Evolutionary conservation across 257 asterid genomes (phyloP).

Genomic region (Solanum habrochaites): DNA sequence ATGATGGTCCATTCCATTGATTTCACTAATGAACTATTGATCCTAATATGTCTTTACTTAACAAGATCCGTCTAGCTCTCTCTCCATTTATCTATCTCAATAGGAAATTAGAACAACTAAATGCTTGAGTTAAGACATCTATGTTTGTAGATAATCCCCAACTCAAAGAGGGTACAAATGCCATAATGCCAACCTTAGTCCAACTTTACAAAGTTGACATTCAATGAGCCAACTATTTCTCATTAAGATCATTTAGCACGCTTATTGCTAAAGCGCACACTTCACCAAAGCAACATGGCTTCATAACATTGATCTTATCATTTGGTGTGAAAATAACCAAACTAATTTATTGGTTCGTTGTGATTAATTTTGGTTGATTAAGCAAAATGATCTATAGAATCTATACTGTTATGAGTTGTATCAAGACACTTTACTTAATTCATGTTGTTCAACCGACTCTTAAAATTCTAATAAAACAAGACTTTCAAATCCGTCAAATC

Average conservation of each 20-base stretch:
- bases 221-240: background rate
- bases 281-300: too few relatives aligned
- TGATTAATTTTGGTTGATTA: too few relatives aligned
- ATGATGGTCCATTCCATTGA: background rate
- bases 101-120: background rate
- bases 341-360: too few relatives aligned
- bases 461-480: too few relatives aligned
- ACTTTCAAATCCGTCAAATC: too few relatives aligned
- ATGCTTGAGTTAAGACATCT: background rate
- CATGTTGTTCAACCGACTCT: too few relatives aligned
- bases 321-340: too few relatives aligned
- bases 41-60: background rate
- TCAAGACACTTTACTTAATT: too few relatives aligned
- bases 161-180: background rate
- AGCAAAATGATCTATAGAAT: too few relatives aligned
- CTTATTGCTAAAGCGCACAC: too few relatives aligned
- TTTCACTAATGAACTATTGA: background rate
- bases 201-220: background rate
- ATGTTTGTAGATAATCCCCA: background rate
- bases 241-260: too few relatives aligned
- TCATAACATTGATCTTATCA: background rate
- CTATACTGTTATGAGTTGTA: too few relatives aligned
- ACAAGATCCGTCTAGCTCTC: background rate
- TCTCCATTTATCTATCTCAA: background rate
- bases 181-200: background rate